Evolutionary conservation across 192 early-diverging fungal species (phyloP), one percentile per base, ranked within the genome.

Genomic region (Gaertneriomyces semiglobifer): DNA sequence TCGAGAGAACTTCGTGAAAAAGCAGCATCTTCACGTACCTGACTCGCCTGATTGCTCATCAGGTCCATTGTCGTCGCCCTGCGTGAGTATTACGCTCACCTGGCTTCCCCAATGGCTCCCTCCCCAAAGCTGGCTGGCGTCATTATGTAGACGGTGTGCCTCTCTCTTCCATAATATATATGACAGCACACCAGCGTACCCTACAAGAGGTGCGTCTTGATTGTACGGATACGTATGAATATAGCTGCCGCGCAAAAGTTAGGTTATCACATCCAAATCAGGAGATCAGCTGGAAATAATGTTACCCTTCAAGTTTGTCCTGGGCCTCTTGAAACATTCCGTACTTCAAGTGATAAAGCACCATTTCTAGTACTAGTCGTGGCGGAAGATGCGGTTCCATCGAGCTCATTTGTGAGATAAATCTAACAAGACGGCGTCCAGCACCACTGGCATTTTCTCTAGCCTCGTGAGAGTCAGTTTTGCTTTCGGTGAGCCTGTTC

Each of bases 281-380:
- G 16, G 19, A 16, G 9, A 12, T 33, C 55, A 9, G 3, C 14
- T 39, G 5, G 38, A 4, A 4, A 33, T 25, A 18, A 20, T 40
- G 51, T 16, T 41, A 69, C 66, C 62, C 41, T 58, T 71, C 44
- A 11, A 71, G 46, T 1, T 56, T 54, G 38, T 71, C 50, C 20
- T 71, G 59, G 4, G 55, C 62, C 20, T 64, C 53, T 25, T 71
- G 54, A 41, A 50, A 58, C 55, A 71, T 62, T 44, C 62, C 62
- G 59, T 65, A 71, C 5, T 54, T 61, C 44, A 71, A 57, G 54
- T 58, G 55, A 42, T 71, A 71, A 46, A 71, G 55, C 12, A 50
- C 57, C 56, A 64, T 42, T 59, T 71, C 69, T 25, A 57, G 33
- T 38, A 57, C 38, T 14, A 38, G 8, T 39, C 16, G 39, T 57